These are phyloP conservation scores for Plasmodium falciparum DNA, from an alignment of 169 alveolate species.

Conservation along the genomic window DNA sequence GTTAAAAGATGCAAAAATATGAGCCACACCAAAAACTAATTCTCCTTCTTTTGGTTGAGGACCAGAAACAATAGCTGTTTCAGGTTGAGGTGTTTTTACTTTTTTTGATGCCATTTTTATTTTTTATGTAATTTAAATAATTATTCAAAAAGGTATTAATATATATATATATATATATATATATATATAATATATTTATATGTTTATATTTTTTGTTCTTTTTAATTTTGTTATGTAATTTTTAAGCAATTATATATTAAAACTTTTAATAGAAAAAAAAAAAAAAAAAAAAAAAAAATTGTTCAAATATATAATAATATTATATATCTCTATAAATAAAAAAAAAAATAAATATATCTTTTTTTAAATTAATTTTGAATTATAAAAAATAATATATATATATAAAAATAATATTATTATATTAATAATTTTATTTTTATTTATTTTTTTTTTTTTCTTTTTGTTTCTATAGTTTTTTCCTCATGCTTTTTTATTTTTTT, in stretches of 20 bases:
- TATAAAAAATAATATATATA: no score
- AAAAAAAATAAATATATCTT: no score
- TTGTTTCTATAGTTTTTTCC: no score
- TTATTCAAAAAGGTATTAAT: neutral
- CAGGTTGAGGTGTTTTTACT: slow-evolving; percentile 77
- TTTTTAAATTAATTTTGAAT: no score
- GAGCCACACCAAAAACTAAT: slow-evolving; percentile 98
- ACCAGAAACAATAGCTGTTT: slow-evolving; percentile 79
- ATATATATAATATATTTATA: neutral
- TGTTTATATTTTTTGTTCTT: neutral
- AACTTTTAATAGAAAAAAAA: slow-evolving; percentile 4
- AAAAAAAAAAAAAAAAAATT: no score
- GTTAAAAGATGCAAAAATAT: slow-evolving; percentile 98
- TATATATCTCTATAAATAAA: no score
- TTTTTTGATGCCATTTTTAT: slow-evolving; percentile 68
- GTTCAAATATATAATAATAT: no score
- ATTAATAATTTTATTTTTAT: no score
- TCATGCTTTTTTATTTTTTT: no score
- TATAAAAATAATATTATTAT: no score
- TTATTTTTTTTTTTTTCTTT: no score
- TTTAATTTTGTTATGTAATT: slow-evolving; percentile 9
- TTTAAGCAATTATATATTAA: neutral
- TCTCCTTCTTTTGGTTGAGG: slow-evolving; percentile 94
- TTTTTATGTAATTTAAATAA: slow-evolving; percentile 32
- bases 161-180: slow-evolving; percentile 9